Evolutionary conservation across 345 rosid genomes (phyloP), one percentile per base, ranked within the genome.

Genomic region (Hibiscus tridactylites): DNA sequence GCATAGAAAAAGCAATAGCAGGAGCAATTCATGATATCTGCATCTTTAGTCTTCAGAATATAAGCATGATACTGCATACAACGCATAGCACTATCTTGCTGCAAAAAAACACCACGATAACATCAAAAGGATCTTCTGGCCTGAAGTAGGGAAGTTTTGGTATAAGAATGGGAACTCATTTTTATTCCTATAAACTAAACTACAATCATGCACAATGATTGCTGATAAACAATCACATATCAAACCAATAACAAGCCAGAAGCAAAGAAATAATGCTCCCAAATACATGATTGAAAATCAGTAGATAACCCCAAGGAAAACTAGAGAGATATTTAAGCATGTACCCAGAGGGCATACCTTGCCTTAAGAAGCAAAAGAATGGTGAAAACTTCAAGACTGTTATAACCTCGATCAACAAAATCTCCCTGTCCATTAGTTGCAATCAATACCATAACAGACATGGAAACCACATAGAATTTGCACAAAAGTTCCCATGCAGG

Each of bases 321-420:
- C 9, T 61, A 9, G 1, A 73, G 15, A 46, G 68, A 47, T 61
- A 5, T 4, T 33, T 33, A 31, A 3, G 26, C 12, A 68, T 26
- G 47, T 1, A 56, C 8, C 21, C 19, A 26, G 1, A 59, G 10
- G 17, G 61, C 71, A 53, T 80, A 86, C 95, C 95, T 87, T 57
- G 95, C 95, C 83, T 90, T 90, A 62, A 90, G 91, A 73, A 90
- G 90, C 81, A 90, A 81, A 74, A 90, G 92, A 82, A 90, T 90
- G 7, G 87, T 86, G 76, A 90, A 90, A 54, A 90, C 95, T 86
- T 90, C 95, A 76, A 90, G 90, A 80, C 92, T 90, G 69, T 90
- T 90, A 77, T 90, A 90, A 68, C 95, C 95, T 50, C 95, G 85
- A 75, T 90, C 95, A 17, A 90, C 90, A 74, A 90, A 90, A 79